Evolutionary conservation across 2,329 filamentous ascomycete genomes (phyloP), one percentile per base, ranked within the genome.

Genomic region (Clonostachys rosea): DNA sequence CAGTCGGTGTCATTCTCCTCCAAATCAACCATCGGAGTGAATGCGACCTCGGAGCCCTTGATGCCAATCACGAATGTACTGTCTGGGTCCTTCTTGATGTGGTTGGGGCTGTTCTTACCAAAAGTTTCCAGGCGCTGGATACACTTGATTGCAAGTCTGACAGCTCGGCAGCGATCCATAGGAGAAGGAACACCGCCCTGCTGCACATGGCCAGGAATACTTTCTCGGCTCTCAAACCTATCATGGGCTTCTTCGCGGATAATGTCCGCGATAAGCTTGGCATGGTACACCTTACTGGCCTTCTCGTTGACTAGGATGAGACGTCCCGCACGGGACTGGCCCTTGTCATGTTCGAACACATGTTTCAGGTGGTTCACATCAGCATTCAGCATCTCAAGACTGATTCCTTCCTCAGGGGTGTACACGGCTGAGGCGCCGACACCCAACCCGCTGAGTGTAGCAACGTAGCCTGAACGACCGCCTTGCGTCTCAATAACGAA

Each of bases 401-500:
- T 87, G 68, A 99, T 89, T 7, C 94, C 94, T 68, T 99, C 91
- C 68, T 99, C 94, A 2, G 94, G 94, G 6, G 92, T 97, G 69
- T 99, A 99, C 12, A 97, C 91, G 1, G 92, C 91, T 13, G 88
- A 79, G 9, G 94, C 94, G 47, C 94, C 94, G 14, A 97, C 90
- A n/a, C 86, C 84, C 13, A 99, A 81, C 44, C 92, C 94, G 13
- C 88, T 91, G 47, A 96, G 79, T 0, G 90, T 95, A 30, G 92
- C 92, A 50, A 97, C 82, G 67, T 97, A 99, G 17, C 94, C 94
- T 5, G 89, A 96, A 48, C 89, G 85, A 35, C 94, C 94, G 58
- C 94, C 94, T 71, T 99, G 94, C 0, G 94, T 97, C 71, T 99
- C 94, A 47, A 99, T 92, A 46, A 99, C 91, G 68, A 99, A 99